Conservation (phyloP, 2,329 filamentous ascomycete species). For the Didymella sp. region DNA sequence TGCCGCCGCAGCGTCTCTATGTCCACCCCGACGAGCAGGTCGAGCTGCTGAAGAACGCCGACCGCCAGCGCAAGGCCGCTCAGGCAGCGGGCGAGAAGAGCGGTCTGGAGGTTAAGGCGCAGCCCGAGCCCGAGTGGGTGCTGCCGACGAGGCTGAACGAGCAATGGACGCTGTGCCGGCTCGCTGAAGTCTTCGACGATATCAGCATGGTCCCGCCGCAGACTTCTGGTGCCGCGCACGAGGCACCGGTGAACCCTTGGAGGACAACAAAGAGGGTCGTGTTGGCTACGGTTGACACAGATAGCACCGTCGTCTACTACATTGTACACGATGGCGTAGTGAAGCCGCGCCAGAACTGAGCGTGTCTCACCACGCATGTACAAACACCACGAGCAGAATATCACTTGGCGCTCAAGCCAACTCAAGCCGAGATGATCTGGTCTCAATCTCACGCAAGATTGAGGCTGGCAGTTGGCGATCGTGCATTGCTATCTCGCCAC, state of each 20-base stretch:
- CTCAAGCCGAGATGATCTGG: neutral
- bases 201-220: conserved; percentile 52
- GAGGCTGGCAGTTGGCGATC: conserved; percentile 13
- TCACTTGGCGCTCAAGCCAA: neutral
- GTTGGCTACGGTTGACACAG: conserved; percentile 77
- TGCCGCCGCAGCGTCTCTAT: conserved; percentile 76
- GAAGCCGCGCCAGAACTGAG: conserved; percentile 80
- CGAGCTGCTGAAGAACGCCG: conserved; percentile 68
- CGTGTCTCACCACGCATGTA: conserved; percentile 3
- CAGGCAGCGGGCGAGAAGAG: conserved; percentile 43
- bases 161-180: conserved; percentile 71
- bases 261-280: conserved; percentile 69
- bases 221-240: conserved; percentile 16
- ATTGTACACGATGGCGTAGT: conserved; percentile 86
- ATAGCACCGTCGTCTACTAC: conserved; percentile 86
- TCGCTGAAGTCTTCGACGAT: conserved; percentile 73
- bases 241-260: conserved; percentile 48
- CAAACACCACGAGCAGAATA: neutral
- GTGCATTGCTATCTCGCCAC: conserved; percentile 3
- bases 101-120: conserved; percentile 54
- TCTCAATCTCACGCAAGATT: neutral
- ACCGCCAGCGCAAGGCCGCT: conserved; percentile 53
- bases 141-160: conserved; percentile 75
- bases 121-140: conserved; percentile 71
- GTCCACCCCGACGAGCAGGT: conserved; percentile 84